These are phyloP conservation scores for Aspergillus nanangensis DNA, from an alignment of 495 filamentous ascomycete genomes.

Conservation along the genomic window DNA sequence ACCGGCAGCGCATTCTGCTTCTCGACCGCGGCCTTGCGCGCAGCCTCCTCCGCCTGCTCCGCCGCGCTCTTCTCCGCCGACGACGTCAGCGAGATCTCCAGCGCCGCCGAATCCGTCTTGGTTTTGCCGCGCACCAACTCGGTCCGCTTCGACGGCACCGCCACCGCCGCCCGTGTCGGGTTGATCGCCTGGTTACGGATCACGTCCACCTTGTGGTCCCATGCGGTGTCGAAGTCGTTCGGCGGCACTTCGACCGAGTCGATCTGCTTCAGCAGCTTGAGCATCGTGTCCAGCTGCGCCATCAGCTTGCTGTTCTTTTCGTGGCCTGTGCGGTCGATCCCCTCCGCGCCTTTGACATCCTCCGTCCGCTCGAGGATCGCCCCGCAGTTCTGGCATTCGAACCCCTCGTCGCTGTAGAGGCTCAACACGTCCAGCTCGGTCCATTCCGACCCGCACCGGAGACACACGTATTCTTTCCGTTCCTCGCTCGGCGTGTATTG, in stretches of 20 bases:
- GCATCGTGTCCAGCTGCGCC: constrained; percentile 78
- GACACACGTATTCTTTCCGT: constrained; percentile 84
- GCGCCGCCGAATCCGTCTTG: constrained; percentile 62
- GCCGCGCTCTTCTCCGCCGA: constrained; percentile 68
- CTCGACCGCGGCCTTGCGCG: constrained; percentile 68
- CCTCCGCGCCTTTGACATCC: constrained; percentile 57
- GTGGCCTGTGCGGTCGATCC: constrained; percentile 59
- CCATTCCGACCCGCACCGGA: constrained; percentile 74
- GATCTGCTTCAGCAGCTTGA: constrained; percentile 79
- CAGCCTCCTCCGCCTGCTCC: constrained; percentile 67
- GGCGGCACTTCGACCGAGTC: constrained; percentile 78
- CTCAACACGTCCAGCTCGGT: constrained; percentile 85
- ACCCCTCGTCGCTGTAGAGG: constrained; percentile 55
- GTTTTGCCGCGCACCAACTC: constrained; percentile 66
- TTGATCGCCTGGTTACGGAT: constrained; percentile 51
- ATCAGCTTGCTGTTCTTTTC: constrained; percentile 85
- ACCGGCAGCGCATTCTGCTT: constrained; percentile 81
- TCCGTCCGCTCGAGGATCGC: constrained; percentile 59
- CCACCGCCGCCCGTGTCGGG: constrained; percentile 42
- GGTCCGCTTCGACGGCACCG: constrained; percentile 45
- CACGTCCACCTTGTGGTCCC: constrained; percentile 47
- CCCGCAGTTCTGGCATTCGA: constrained; percentile 81
- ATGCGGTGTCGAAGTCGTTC: constrained; percentile 80
- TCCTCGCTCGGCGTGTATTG: constrained; percentile 76
- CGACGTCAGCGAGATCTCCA: constrained; percentile 75